These are phyloP conservation scores for Plasmodiophora brassicae DNA, from an alignment of 208 protist species.

Conservation along the genomic window DNA sequence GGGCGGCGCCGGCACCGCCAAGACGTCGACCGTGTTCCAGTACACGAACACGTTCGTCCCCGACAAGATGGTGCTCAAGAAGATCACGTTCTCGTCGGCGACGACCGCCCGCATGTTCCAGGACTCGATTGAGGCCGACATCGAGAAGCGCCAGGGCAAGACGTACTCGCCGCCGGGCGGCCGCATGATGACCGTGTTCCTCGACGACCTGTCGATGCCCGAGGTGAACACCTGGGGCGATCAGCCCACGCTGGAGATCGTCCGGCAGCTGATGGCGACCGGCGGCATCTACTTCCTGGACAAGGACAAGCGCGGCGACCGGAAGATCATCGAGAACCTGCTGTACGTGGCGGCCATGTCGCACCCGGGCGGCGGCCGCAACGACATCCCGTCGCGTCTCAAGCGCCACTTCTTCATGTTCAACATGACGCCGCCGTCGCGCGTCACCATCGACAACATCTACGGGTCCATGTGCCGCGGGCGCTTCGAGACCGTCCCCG, in stretches of 20 bases:
- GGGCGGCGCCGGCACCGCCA: constrained; percentile 71
- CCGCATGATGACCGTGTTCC: constrained; percentile 63
- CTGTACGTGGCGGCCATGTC: constrained; percentile 92
- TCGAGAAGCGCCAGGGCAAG: constrained; percentile 67
- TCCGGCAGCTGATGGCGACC: constrained; percentile 75
- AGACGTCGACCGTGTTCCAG: constrained; percentile 65
- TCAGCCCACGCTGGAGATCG: constrained; percentile 72
- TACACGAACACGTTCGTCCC: constrained; percentile 54
- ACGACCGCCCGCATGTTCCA: constrained; percentile 71
- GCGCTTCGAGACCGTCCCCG: constrained; percentile 47
- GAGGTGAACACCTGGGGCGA: constrained; percentile 71
- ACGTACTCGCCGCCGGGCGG: constrained; percentile 66
- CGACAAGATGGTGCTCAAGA: constrained; percentile 58
- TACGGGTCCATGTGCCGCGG: constrained; percentile 60
- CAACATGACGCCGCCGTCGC: constrained; percentile 88
- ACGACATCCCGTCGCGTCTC: constrained; percentile 93
- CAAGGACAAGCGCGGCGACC: constrained; percentile 77
- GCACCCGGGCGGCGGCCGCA: constrained; percentile 91
- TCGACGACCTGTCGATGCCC: constrained; percentile 78
- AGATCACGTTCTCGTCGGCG: constrained; percentile 70
- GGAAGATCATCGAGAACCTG: constrained; percentile 83
- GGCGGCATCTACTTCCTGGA: constrained; percentile 71
- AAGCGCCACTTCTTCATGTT: constrained; percentile 90
- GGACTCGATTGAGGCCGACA: constrained; percentile 58
- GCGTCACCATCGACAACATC: constrained; percentile 83